A percentile compares a stretch with the other conserved stretches of the same genome.
These are phyloP conservation scores for Letharia columbiana DNA, from an alignment of 495 filamentous ascomycete genomes.

Conservation along the genomic window DNA sequence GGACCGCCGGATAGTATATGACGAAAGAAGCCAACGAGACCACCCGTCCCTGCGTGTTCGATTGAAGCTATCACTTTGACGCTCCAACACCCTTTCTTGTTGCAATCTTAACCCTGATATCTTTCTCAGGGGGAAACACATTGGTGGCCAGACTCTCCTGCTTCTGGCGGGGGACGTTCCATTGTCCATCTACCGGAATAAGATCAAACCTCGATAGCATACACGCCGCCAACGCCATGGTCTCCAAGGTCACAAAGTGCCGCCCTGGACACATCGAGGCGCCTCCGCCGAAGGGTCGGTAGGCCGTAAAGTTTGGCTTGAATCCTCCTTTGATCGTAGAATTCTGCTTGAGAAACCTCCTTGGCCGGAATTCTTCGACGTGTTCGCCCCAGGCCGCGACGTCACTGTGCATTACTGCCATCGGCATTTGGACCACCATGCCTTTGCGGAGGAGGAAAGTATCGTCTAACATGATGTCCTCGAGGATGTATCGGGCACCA, in stretches of 20 bases:
- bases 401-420: constrained; percentile 25
- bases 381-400: constrained; percentile 17
- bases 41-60: background rate
- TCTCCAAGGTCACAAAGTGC: constrained; percentile 24
- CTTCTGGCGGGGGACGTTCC: constrained; percentile 22
- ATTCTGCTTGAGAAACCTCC: constrained; percentile 17
- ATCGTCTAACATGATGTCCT: constrained; percentile 25
- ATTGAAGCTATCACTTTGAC: background rate
- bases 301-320: constrained; percentile 27
- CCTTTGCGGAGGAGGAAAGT: constrained; percentile 26
- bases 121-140: constrained; percentile 21
- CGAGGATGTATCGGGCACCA: constrained; percentile 22
- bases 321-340: background rate
- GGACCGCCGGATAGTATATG: no score
- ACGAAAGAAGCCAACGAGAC: background rate
- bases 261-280: constrained; percentile 23
- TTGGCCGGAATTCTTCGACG: constrained; percentile 17
- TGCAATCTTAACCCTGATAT: constrained; percentile 15
- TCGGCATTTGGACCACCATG: constrained; percentile 25
- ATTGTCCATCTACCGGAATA: constrained; percentile 12
- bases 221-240: constrained; percentile 19
- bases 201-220: constrained; percentile 22
- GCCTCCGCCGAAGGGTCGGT: constrained; percentile 27
- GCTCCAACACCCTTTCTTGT: background rate
- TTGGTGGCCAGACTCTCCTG: constrained; percentile 26